Base-by-base conservation (phyloP, 2,329 filamentous ascomycete species). In the Pseudogymnoascus sp. region DNA sequence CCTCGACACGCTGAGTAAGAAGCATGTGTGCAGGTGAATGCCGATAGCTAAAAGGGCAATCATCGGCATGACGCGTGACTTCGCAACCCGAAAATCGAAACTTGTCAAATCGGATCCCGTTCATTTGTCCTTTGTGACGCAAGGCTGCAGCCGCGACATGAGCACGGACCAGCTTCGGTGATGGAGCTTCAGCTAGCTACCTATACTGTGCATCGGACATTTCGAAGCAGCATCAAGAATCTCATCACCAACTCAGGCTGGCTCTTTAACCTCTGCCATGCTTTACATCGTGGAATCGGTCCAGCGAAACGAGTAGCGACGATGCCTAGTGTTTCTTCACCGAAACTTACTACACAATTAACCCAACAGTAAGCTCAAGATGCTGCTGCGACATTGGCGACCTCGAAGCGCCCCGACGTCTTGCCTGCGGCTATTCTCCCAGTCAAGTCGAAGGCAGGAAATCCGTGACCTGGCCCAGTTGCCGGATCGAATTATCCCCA, bases 401-500 rank as follows among this genome's bases (percentile, higher is more conserved):
- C 50, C 17, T 56, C 50, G 50, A 56, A 56, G 29, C 17, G 17
- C 29, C 29, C 50, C 50, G 17, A 35, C 50, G 29, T 56, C 29
- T 56, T 56, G 50, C 50, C 17, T 56, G 17, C 50, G 50, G 21
- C 29, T 56, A 56, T 56, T 56, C 29, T 56, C 50, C 11, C 50
- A 56, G 29, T 56, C 50, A 2, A 62, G 74, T 11, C 63, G 67
- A 13, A 76, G 77, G 66, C 73, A 69, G 64, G 77, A 83, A 68
- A 78, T 88, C 23, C 78, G 79, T 68, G 79, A 83, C 69, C 74
- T 80, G 26, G 74, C 77, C 4, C 69, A 75, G 21, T 78, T 88
- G 6, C 80, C 81, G 2, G 74, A 80, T 56, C 82, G 87, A 62
- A 78, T 87, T 46, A 75, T 82, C n/a, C 87, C 88, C 9, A 79